Conservation (phyloP, 2,329 filamentous ascomycete genomes). For the Penicillium aurantiogriseum region DNA sequence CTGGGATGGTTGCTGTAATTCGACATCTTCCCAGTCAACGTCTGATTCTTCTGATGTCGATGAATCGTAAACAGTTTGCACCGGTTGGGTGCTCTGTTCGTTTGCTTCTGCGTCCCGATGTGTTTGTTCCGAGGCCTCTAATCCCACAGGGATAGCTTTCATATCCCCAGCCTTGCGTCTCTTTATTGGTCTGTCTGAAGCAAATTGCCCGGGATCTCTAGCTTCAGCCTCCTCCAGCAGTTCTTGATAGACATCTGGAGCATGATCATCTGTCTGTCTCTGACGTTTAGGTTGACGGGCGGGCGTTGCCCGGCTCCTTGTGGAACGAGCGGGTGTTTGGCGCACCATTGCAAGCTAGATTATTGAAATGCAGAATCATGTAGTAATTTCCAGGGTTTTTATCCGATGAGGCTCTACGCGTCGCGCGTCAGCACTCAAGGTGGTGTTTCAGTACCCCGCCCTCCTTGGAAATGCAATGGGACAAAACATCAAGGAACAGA, state of each 20-base stretch:
- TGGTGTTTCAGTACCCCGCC: not conserved
- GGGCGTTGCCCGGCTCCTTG: slow-evolving; percentile 14
- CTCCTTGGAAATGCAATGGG: not conserved
- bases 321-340: slow-evolving; percentile 18
- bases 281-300: slow-evolving; percentile 10
- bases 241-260: slow-evolving; percentile 42
- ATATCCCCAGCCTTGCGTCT: slow-evolving; percentile 38
- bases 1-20: slow-evolving; percentile 39
- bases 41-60: slow-evolving; percentile 59
- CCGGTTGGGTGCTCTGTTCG: slow-evolving; percentile 12
- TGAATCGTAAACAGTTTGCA: slow-evolving; percentile 39
- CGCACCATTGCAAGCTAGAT: slow-evolving; percentile 19
- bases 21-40: slow-evolving; percentile 63
- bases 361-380: not conserved
- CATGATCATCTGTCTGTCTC: slow-evolving; percentile 24
- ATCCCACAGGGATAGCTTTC: slow-evolving; percentile 10
- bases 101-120: slow-evolving; percentile 5
- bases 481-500: not conserved
- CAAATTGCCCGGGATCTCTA: slow-evolving; percentile 28
- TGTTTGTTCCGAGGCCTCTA: slow-evolving; percentile 13
- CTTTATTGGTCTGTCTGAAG: slow-evolving; percentile 35
- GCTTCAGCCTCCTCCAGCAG: slow-evolving; percentile 44
- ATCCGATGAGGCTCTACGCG: not conserved
- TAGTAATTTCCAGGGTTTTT: not conserved
- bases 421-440: slow-evolving; percentile 6